Percentiles rank a stretch among this genome's conserved stretches.
phyloP scores from a whole-genome alignment of 1,284 basidiomycete genomes.

The Ceratobasidium sp. region DNA sequence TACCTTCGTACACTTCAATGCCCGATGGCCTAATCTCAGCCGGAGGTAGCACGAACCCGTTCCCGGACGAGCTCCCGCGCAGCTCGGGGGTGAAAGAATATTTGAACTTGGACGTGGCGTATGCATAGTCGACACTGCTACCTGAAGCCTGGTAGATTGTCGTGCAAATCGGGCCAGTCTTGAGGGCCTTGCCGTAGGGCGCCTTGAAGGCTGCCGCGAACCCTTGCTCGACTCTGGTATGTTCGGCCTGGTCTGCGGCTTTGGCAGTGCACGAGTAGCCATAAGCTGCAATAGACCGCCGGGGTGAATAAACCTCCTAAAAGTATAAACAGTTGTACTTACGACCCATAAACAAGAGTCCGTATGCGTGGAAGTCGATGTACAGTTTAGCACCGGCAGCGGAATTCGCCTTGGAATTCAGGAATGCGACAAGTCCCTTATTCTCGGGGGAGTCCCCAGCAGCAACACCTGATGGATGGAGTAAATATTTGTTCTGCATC shows the following conservation, averaged over 20 bases:
- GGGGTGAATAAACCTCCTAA: too few species aligned
- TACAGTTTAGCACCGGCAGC: constrained; percentile 40
- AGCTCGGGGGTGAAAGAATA: constrained; percentile 47
- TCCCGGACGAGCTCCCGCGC: constrained; percentile 25
- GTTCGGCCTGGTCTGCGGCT: constrained; percentile 33
- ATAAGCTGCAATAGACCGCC: not conserved
- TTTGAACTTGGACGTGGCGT: constrained; percentile 45
- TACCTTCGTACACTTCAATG: constrained; percentile 43
- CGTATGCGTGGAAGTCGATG: constrained; percentile 44
- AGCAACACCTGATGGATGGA: not conserved
- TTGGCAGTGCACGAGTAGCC: constrained; percentile 24
- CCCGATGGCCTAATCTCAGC: constrained; percentile 44
- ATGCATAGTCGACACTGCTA: constrained; percentile 40
- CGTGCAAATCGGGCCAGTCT: constrained; percentile 33
- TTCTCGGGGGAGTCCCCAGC: constrained; percentile 44
- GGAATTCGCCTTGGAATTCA: constrained; percentile 23
- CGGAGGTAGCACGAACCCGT: constrained; percentile 42
- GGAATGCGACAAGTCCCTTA: constrained; percentile 30
- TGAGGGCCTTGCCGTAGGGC: constrained; percentile 38
- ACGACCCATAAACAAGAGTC: constrained; percentile 40
- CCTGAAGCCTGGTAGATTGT: constrained; percentile 38
- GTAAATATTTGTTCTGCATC: not conserved
- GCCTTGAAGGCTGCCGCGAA: constrained; percentile 41
- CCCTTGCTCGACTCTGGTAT: constrained; percentile 29
- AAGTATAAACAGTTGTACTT: not conserved